These are phyloP conservation scores for Ogataea dorogensis DNA, from an alignment of 805 yeast genomes.

Conservation along the genomic window DNA sequence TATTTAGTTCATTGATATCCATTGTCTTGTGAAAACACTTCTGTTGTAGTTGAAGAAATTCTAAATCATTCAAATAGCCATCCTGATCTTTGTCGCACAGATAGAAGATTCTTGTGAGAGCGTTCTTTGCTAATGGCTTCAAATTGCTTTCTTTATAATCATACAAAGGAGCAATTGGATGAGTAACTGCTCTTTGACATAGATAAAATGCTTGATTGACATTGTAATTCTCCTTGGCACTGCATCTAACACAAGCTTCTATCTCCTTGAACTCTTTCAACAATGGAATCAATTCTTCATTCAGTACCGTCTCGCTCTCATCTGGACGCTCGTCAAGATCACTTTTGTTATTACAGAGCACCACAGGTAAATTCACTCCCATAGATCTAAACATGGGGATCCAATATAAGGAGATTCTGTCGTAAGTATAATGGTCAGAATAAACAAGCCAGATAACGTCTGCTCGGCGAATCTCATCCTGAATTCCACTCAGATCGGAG, in stretches of 20 bases:
- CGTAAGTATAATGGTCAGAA: slow-evolving; percentile 92
- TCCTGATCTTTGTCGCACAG: slow-evolving; percentile 90
- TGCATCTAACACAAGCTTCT: slow-evolving; percentile 85
- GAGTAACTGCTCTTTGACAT: slow-evolving; percentile 89
- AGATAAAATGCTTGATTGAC: slow-evolving; percentile 90
- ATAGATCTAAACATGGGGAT: slow-evolving; percentile 86
- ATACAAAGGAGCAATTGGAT: slow-evolving; percentile 88
- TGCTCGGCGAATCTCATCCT: slow-evolving; percentile 74
- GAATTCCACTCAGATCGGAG: slow-evolving; percentile 58
- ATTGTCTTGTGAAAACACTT: slow-evolving; percentile 66
- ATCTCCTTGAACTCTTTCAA: slow-evolving; percentile 90
- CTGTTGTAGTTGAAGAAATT: slow-evolving; percentile 65
- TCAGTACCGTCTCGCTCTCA: slow-evolving; percentile 47
- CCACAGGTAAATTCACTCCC: slow-evolving; percentile 94
- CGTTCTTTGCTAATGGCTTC: slow-evolving; percentile 73
- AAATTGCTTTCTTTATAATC: slow-evolving; percentile 86
- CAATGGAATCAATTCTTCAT: slow-evolving; percentile 83
- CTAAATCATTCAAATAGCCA: slow-evolving; percentile 70
- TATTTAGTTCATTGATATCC: slow-evolving; percentile 46
- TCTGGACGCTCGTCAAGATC: slow-evolving; percentile 31
- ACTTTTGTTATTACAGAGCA: slow-evolving; percentile 73
- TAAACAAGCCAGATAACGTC: slow-evolving; percentile 95
- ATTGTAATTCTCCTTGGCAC: slow-evolving; percentile 80
- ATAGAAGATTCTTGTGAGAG: slow-evolving; percentile 78
- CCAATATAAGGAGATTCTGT: slow-evolving; percentile 90